A percentile compares a stretch with the other conserved stretches of the same genome.
phyloP scores from a whole-genome alignment of 2,329 filamentous ascomycete genomes.

The Dothistroma pini region DNA sequence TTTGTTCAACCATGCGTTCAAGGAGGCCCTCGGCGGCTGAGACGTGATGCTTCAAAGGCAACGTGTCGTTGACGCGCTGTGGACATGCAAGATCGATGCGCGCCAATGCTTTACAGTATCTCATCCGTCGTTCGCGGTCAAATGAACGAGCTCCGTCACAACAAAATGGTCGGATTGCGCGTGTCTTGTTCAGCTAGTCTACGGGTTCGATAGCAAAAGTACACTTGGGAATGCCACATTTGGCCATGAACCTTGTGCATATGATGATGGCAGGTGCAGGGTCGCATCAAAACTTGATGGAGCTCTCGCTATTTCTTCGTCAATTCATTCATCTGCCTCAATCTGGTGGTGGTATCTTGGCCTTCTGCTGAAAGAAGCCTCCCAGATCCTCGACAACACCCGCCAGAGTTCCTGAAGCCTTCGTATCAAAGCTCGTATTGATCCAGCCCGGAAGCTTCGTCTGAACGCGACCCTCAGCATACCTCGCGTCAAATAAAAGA shows the following conservation, averaged over 20 bases:
- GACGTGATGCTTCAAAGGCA: background rate
- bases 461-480: constrained; percentile 68
- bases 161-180: background rate
- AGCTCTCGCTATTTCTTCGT: too few species aligned
- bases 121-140: background rate
- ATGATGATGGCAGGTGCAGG: background rate
- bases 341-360: background rate
- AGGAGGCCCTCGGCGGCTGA: background rate
- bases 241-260: background rate
- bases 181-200: background rate
- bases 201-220: background rate
- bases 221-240: background rate
- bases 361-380: constrained; percentile 14
- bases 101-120: background rate
- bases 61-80: background rate
- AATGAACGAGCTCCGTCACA: background rate
- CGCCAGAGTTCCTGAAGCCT: constrained; percentile 3
- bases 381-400: constrained; percentile 14
- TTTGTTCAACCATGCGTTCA: background rate
- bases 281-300: too few species aligned
- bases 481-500: constrained; percentile 76
- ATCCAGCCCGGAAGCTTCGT: constrained; percentile 90
- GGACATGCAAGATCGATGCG: background rate
- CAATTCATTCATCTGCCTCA: background rate
- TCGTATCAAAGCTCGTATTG: constrained; percentile 33